A percentile compares a stretch with the other conserved stretches of the same genome.
phyloP scores from a whole-genome alignment of 2,329 filamentous ascomycete genomes.

The Epichloe baconii region DNA sequence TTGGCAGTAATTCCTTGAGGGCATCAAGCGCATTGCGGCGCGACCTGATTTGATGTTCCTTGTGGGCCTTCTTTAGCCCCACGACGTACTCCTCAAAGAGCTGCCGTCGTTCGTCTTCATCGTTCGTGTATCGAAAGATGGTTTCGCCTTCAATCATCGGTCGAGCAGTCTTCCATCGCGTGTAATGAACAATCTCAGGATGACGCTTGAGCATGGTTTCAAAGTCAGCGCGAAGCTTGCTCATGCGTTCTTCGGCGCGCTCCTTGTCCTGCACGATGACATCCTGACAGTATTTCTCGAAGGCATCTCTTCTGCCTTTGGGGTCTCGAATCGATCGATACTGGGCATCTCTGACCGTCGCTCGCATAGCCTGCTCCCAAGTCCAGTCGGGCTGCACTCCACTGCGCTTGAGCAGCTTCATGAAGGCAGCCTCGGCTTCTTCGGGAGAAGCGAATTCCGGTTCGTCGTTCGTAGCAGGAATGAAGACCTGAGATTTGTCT shows the following conservation, averaged over 20 bases:
- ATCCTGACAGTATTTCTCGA: slow-evolving; percentile 90
- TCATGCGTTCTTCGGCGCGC: slow-evolving; percentile 80
- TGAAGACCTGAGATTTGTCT: slow-evolving; percentile 42
- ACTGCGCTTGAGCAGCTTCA: slow-evolving; percentile 74
- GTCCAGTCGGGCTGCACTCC: slow-evolving; percentile 84
- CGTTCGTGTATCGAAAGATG: slow-evolving; percentile 81
- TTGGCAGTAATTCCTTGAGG: slow-evolving; percentile 62
- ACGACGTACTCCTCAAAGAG: slow-evolving; percentile 89
- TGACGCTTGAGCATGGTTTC: slow-evolving; percentile 91
- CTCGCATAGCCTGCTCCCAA: slow-evolving; percentile 81
- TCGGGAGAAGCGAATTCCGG: slow-evolving; percentile 69
- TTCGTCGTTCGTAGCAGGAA: slow-evolving; percentile 52
- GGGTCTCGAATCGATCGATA: slow-evolving; percentile 90
- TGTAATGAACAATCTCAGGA: slow-evolving; percentile 94
- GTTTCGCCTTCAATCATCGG: slow-evolving; percentile 92
- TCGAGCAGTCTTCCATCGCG: slow-evolving; percentile 89
- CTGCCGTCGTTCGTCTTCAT: slow-evolving; percentile 76
- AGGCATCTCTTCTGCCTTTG: slow-evolving; percentile 77
- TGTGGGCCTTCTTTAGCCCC: slow-evolving; percentile 67
- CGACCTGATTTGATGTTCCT: slow-evolving; percentile 58
- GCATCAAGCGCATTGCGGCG: slow-evolving; percentile 77
- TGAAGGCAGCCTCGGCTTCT: slow-evolving; percentile 86
- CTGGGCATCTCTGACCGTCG: slow-evolving; percentile 78
- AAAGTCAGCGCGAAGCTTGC: slow-evolving; percentile 88
- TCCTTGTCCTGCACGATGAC: slow-evolving; percentile 87